A percentile compares a stretch with the other conserved stretches of the same genome.
phyloP scores from a whole-genome alignment of 352 stramenopile genomes.

The Pythium grandisporangium region DNA sequence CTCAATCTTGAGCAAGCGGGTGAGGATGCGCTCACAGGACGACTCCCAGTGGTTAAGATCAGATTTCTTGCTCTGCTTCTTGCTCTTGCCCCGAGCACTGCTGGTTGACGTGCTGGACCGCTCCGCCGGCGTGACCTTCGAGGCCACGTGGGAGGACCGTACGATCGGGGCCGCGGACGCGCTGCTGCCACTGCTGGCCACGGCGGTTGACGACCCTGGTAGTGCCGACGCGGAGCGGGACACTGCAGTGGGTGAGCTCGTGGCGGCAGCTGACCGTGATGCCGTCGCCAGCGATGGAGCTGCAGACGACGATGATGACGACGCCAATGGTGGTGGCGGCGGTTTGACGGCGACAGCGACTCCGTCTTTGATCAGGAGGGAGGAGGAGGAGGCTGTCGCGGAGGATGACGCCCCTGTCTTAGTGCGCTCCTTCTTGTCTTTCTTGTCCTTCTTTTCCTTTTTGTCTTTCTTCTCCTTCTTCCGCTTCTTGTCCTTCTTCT shows the following conservation, averaged over 20 bases:
- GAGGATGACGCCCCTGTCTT: no score
- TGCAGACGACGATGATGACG: no score
- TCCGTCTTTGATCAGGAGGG: no score
- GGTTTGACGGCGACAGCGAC: no score
- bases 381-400: neutral
- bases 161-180: no score
- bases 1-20: constrained; percentile 67
- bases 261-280: no score
- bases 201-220: no score
- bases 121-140: constrained; percentile 25
- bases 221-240: no score
- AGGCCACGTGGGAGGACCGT: constrained; percentile 4
- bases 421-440: constrained; percentile 14
- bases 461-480: constrained; percentile 50
- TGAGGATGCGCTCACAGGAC: constrained; percentile 57
- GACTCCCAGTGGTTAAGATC: constrained; percentile 70
- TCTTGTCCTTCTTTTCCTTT: constrained; percentile 44
- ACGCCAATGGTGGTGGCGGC: no score
- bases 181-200: no score
- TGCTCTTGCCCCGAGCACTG: constrained; percentile 33
- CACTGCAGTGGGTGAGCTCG: no score
- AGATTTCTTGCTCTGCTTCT: constrained; percentile 73
- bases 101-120: constrained; percentile 9
- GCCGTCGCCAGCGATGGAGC: no score
- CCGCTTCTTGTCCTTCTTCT: constrained; percentile 58